These are phyloP conservation scores for Isoetes taiwanensis DNA, from an alignment of 75 land plant species.

Conservation along the genomic window DNA sequence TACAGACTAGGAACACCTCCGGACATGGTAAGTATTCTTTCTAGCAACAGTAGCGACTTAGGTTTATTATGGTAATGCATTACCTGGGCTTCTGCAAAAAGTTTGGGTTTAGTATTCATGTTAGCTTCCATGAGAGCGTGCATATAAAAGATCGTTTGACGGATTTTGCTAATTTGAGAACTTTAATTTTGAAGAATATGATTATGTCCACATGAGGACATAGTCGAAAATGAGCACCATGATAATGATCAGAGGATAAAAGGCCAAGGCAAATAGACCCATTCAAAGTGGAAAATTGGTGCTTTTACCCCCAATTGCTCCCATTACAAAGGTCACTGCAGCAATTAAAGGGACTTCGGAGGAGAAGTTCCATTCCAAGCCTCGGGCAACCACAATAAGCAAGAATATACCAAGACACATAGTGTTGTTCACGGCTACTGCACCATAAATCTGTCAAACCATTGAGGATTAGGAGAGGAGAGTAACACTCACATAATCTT, in stretches of 20 bases:
- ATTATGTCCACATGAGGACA: neutral
- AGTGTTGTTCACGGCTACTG: neutral
- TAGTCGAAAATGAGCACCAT: neutral
- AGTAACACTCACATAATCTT: too few species aligned
- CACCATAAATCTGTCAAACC: constrained; percentile 1
- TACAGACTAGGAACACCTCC: too few species aligned
- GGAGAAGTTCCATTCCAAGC: neutral
- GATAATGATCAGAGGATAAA: neutral
- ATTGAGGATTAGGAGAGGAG: neutral
- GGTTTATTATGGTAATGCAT: too few species aligned
- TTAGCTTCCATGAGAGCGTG: too few species aligned
- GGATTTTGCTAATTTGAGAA: too few species aligned
- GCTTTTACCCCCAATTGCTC: neutral
- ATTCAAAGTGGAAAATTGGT: neutral
- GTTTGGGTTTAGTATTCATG: too few species aligned
- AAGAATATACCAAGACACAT: neutral
- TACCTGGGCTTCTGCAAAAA: too few species aligned
- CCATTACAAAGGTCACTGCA: constrained; percentile 1
- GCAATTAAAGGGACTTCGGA: neutral
- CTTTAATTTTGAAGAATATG: too few species aligned
- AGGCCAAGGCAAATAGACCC: neutral
- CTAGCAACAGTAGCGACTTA: too few species aligned
- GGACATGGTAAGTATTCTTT: too few species aligned
- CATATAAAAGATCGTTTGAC: too few species aligned
- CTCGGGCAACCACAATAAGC: neutral